phyloP scores from a whole-genome alignment of 495 filamentous ascomycete species.

The Cercophora sp. region DNA sequence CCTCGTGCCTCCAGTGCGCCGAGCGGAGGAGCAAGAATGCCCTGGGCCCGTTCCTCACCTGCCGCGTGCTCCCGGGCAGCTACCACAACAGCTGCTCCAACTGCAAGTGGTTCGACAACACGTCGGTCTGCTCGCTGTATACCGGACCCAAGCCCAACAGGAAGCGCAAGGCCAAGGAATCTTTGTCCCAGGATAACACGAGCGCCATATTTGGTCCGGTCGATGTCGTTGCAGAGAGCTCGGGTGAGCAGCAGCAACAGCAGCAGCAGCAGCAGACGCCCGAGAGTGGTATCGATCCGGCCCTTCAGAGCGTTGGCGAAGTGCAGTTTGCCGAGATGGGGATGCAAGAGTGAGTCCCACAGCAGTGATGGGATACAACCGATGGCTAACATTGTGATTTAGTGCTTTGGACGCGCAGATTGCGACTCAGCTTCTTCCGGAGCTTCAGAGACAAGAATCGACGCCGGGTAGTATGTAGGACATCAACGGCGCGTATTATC shows the following conservation, averaged over 20 bases:
- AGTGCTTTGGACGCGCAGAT: constrained; percentile 14
- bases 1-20: constrained; percentile 22
- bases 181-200: not conserved
- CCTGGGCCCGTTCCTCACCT: constrained; percentile 29
- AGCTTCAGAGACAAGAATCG: constrained; percentile 14
- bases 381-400: not conserved
- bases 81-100: constrained; percentile 36
- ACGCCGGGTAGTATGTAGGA: too few relatives aligned
- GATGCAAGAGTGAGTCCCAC: not conserved
- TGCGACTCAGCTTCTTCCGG: constrained; percentile 22
- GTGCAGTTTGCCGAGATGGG: not conserved
- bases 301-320: constrained; percentile 1
- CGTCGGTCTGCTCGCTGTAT: constrained; percentile 29
- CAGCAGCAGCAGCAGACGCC: not conserved
- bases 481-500: too few relatives aligned
- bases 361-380: not conserved
- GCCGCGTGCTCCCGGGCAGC: constrained; percentile 22
- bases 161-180: constrained; percentile 31
- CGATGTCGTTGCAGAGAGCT: not conserved
- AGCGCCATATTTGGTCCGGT: too few relatives aligned
- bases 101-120: constrained; percentile 39
- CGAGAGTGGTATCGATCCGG: not conserved
- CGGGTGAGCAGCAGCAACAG: not conserved
- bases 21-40: constrained; percentile 26
- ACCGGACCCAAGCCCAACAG: constrained; percentile 33